Conservation (phyloP, 805 yeast species). For the Candida arabinofermentans region DNA sequence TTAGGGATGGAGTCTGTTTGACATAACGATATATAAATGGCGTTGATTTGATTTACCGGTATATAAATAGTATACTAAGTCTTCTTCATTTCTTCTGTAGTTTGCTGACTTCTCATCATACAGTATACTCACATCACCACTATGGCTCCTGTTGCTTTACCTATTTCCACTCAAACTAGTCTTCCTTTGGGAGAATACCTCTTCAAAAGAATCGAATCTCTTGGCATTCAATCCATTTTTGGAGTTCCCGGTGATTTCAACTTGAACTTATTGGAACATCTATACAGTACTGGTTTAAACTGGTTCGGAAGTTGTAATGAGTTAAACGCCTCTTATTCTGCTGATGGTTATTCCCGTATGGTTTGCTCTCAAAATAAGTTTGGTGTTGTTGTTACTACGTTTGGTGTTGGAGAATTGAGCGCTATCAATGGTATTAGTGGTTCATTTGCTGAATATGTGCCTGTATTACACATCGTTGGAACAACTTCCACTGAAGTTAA, state of each 20-base stretch:
- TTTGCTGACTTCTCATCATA: background rate
- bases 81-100: slow-evolving; percentile 3
- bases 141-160: slow-evolving; percentile 9
- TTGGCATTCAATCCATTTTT: slow-evolving; percentile 58
- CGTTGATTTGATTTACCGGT: no score
- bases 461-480: slow-evolving; percentile 82
- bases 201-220: slow-evolving; percentile 51
- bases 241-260: slow-evolving; percentile 84
- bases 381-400: slow-evolving; percentile 68
- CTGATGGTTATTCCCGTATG: slow-evolving; percentile 81
- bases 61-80: no score
- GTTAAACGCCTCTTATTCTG: slow-evolving; percentile 83
- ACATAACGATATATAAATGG: no score
- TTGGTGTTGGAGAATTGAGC: slow-evolving; percentile 86
- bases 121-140: no score
- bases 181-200: slow-evolving; percentile 62
- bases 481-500: slow-evolving; percentile 46
- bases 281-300: slow-evolving; percentile 49
- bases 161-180: slow-evolving; percentile 5
- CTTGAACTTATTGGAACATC: slow-evolving; percentile 60
- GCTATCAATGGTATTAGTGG: slow-evolving; percentile 83
- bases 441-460: slow-evolving; percentile 76
- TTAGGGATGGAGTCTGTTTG: no score
- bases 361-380: slow-evolving; percentile 42
- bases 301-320: slow-evolving; percentile 90